A percentile compares a stretch with the other conserved stretches of the same genome.
phyloP scores from a whole-genome alignment of 2,329 filamentous ascomycete genomes.

The Colletotrichum truncatum region DNA sequence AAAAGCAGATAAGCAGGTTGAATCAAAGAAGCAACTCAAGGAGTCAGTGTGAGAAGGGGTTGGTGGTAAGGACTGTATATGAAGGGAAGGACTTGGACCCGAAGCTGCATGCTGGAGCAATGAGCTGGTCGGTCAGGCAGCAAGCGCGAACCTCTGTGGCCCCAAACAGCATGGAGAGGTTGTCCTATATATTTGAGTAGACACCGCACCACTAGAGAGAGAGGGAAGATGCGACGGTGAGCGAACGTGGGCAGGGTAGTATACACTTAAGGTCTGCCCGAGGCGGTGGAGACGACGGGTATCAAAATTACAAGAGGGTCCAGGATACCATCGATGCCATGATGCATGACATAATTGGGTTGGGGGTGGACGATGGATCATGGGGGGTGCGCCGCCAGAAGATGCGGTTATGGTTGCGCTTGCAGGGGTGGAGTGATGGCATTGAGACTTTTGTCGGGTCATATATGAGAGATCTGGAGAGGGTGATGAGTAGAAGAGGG shows the following conservation, averaged over 20 bases:
- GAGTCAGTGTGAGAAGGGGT: constrained; percentile 2
- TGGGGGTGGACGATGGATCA: constrained; percentile 31
- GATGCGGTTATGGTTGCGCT: constrained; percentile 21
- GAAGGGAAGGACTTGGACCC: constrained; percentile 22
- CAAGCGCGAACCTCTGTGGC: constrained; percentile 28
- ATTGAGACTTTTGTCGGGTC: constrained; percentile 31
- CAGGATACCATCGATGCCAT: constrained; percentile 44
- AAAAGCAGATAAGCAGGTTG: background rate
- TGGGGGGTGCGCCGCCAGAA: constrained; percentile 22
- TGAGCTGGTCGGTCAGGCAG: constrained; percentile 29
- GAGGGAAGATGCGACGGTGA: constrained; percentile 28
- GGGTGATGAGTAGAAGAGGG: background rate
- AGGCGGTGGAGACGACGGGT: constrained; percentile 33
- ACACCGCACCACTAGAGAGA: constrained; percentile 15
- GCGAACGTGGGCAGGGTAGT: constrained; percentile 21
- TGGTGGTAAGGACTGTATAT: constrained; percentile 27
- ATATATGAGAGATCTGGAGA: constrained; percentile 16
- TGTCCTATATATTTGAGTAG: constrained; percentile 30
- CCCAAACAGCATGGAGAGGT: constrained; percentile 19
- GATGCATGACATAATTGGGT: constrained; percentile 58
- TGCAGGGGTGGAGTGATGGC: constrained; percentile 30
- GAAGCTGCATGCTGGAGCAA: constrained; percentile 28
- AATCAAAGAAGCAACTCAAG: constrained; percentile 14
- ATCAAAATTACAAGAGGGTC: constrained; percentile 46
- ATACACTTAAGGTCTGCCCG: constrained; percentile 21